Conservation (phyloP, 805 yeast genomes). For the Kuraishia piskuri region DNA sequence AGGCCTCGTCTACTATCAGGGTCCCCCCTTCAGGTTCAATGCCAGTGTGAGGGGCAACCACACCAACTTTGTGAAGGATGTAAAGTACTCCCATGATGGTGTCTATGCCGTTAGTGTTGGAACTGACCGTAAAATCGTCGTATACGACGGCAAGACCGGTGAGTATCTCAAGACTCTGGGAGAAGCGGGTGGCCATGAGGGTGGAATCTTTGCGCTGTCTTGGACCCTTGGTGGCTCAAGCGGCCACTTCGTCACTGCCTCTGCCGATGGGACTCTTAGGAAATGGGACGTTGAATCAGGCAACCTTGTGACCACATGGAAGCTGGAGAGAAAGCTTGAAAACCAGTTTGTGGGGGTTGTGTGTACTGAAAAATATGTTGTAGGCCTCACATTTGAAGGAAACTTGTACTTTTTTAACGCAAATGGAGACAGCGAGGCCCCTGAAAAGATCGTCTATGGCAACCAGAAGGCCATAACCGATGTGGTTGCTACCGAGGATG, state of each 20-base stretch:
- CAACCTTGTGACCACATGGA: conserved; percentile 41
- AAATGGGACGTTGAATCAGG: conserved; percentile 46
- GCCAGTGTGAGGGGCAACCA: conserved; percentile 68
- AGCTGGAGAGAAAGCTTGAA: conserved; percentile 34
- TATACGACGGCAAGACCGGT: conserved; percentile 86
- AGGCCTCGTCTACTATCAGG: conserved; percentile 73
- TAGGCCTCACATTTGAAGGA: conserved; percentile 69
- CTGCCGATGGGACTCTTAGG: conserved; percentile 76
- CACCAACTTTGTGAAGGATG: conserved; percentile 71
- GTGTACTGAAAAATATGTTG: conserved; percentile 45
- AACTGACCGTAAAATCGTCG: conserved; percentile 65
- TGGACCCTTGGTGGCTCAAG: conserved; percentile 51
- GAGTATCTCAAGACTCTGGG: conserved; percentile 49
- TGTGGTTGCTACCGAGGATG: conserved; percentile 22
- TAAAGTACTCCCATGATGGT: conserved; percentile 78
- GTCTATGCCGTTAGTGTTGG: conserved; percentile 71
- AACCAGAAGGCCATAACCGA: conserved; percentile 82
- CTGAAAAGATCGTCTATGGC: conserved; percentile 45
- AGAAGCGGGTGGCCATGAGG: conserved; percentile 45
- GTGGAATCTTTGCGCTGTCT: conserved; percentile 72
- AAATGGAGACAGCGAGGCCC: conserved; percentile 26
- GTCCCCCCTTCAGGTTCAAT: conserved; percentile 90
- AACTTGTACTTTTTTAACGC: conserved; percentile 49
- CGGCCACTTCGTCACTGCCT: conserved; percentile 57
- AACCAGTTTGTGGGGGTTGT: conserved; percentile 79